A percentile compares a stretch with the other conserved stretches of the same genome.
phyloP scores from a whole-genome alignment of 371 early-diverging fungal genomes.

The Apophysomyces elegans region DNA sequence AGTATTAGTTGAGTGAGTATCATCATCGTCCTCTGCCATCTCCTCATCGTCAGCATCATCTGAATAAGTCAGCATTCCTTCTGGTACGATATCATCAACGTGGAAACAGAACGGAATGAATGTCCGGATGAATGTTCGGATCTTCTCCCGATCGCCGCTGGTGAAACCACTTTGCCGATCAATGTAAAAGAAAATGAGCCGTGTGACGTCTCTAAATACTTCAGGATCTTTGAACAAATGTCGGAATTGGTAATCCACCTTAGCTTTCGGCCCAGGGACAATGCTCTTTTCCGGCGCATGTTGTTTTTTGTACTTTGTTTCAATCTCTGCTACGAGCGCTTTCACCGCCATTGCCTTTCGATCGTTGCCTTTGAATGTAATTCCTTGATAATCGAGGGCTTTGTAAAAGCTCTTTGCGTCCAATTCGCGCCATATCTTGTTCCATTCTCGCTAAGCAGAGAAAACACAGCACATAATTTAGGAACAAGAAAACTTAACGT shows the following conservation, averaged over 20 bases:
- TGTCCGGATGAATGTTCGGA: constrained; percentile 74
- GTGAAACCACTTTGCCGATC: constrained; percentile 60
- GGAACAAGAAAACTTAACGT: constrained; percentile 27
- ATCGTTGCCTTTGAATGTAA: constrained; percentile 89
- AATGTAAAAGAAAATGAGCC: constrained; percentile 59
- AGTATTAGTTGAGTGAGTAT: constrained; percentile 37
- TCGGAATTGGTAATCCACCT: constrained; percentile 64
- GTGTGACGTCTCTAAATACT: constrained; percentile 70
- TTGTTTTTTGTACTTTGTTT: constrained; percentile 59
- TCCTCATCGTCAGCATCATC: constrained; percentile 43
- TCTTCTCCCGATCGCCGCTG: constrained; percentile 67
- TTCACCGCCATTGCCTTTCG: constrained; percentile 81
- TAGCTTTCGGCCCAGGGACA: constrained; percentile 32
- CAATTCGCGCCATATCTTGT: constrained; percentile 95
- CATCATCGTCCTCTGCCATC: constrained; percentile 42
- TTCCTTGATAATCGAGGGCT: constrained; percentile 95
- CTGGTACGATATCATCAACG: constrained; percentile 48
- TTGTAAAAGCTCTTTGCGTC: constrained; percentile 96
- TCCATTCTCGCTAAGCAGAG: constrained; percentile 77
- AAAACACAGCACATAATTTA: constrained; percentile 57
- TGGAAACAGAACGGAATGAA: constrained; percentile 80
- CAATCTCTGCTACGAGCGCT: constrained; percentile 83
- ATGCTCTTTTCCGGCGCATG: constrained; percentile 22
- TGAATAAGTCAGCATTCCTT: constrained; percentile 28
- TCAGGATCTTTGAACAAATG: constrained; percentile 63